Base-by-base conservation (phyloP, 2,329 filamentous ascomycete genomes). In the Pseudogymnoascus sp. region DNA sequence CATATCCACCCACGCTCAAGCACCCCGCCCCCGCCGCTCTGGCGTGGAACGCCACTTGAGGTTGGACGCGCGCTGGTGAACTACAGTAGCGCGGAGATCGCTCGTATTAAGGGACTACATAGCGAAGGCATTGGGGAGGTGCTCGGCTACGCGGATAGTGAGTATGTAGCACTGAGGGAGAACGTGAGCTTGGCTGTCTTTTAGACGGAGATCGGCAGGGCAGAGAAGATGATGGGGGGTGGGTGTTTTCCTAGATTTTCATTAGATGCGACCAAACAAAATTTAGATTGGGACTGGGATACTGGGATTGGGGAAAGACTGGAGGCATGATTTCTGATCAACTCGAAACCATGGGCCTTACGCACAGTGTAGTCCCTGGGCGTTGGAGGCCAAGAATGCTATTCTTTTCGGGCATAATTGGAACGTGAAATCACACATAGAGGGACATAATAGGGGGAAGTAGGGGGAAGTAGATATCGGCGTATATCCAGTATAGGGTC, bases 41-140 rank as follows among this genome's bases (percentile, higher is more conserved):
- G 80, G 80, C 74, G 82, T 65, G 78, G 80, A 65, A 70, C 73
- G 1, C 83, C 84, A 6, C 77, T 79, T 59, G 95, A 97, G 71
- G 90, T 97, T 18, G 95, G 95, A 0, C 82, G 93, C 37, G 93
- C 91, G 3, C 78, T 99, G 59, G 92, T 96, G 64, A 97, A 97
- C 75, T 99, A 97, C 74, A 89, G 90, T n/a, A 87, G 90, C 1
- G 79, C 82, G 0, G 93, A 99, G 76, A 92, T 99, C 65, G 78
- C 80, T 63, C 80, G 89, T 60, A 96, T 99, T 72, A 91, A 89
- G 77, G 95, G 95, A 1, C 80, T 89, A 67, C 86, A 89, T 73
- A 96, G 92, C 72, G 84, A 82, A 5, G 89, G 96, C 73, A 97
- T 99, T 66, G 81, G 87, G 59, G 81, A 83, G 8, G 78, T 95